Conservation (phyloP, 2,329 filamentous ascomycete genomes). For the Xylaria multiplex region DNA sequence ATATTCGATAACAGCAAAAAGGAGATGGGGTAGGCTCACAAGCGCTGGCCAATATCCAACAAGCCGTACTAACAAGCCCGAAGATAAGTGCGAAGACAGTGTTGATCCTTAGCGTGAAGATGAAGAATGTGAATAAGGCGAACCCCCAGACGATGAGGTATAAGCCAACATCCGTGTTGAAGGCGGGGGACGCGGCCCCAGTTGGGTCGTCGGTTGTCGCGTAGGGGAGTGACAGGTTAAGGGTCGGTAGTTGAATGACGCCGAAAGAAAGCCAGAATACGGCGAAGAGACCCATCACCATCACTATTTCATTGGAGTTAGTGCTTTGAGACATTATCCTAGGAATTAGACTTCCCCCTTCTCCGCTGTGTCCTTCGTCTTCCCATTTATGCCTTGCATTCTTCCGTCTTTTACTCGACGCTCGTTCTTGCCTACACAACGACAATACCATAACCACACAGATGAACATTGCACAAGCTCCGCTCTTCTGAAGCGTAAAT, state of each 20-base stretch:
- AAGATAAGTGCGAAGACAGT: constrained; percentile 61
- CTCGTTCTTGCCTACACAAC: too few species aligned
- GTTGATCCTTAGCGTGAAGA: constrained; percentile 56
- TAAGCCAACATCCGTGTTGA: constrained; percentile 60
- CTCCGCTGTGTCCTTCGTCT: not conserved
- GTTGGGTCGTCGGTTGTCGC: constrained; percentile 55
- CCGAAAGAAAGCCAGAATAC: constrained; percentile 63
- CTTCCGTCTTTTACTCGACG: not conserved
- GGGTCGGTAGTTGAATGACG: constrained; percentile 60
- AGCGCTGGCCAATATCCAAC: constrained; percentile 58
- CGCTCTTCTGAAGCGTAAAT: not conserved
- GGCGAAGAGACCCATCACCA: constrained; percentile 54
- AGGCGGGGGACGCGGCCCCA: constrained; percentile 55
- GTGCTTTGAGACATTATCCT: not conserved
- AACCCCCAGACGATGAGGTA: constrained; percentile 64
- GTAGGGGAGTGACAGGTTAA: constrained; percentile 58
- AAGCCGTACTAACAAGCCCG: constrained; percentile 56
- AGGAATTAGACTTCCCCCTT: not conserved
- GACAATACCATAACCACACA: not conserved
- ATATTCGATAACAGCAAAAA: not conserved
- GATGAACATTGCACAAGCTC: not conserved
- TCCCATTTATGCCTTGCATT: not conserved
- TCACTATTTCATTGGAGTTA: constrained; percentile 24
- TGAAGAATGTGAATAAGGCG: constrained; percentile 51
- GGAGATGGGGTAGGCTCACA: constrained; percentile 41